phyloP scores from a whole-genome alignment of 805 yeast species.

The Priceomyces melissophilus region DNA sequence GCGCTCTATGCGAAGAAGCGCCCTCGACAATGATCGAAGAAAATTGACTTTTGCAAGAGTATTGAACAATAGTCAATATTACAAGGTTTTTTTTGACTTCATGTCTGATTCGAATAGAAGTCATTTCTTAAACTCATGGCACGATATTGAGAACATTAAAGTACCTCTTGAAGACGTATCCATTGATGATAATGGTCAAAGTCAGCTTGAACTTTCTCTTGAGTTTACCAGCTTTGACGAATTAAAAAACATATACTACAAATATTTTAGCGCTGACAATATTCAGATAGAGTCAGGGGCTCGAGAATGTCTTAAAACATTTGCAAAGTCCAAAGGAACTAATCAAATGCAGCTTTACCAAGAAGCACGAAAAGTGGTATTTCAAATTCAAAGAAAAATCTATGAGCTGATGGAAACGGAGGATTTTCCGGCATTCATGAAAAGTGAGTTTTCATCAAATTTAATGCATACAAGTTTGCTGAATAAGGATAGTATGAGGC shows the following conservation, averaged over 20 bases:
- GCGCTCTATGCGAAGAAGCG: neutral
- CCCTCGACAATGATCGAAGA: neutral
- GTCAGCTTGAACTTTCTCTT: constrained; percentile 31
- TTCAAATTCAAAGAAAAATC: constrained; percentile 55
- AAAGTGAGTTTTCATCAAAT: constrained; percentile 49
- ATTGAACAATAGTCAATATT: constrained; percentile 19
- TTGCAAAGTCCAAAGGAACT: constrained; percentile 10
- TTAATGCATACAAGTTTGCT: neutral
- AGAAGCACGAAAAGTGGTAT: constrained; percentile 56
- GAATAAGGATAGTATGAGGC: neutral
- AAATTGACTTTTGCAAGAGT: constrained; percentile 37
- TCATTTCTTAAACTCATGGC: constrained; percentile 57
- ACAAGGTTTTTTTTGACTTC: constrained; percentile 24
- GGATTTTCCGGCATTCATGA: constrained; percentile 58
- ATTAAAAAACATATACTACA: constrained; percentile 45
- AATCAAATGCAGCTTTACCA: constrained; percentile 32
- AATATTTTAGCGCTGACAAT: constrained; percentile 32
- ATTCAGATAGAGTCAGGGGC: constrained; percentile 7
- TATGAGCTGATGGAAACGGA: constrained; percentile 47
- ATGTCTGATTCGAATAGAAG: constrained; percentile 12
- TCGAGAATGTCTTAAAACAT: constrained; percentile 28
- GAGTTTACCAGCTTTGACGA: constrained; percentile 52
- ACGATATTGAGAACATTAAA: constrained; percentile 60
- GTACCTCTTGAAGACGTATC: constrained; percentile 64
- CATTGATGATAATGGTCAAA: constrained; percentile 24